These are phyloP conservation scores for Glutinoglossum americanum DNA, from an alignment of 495 filamentous ascomycete species.

Conservation along the genomic window DNA sequence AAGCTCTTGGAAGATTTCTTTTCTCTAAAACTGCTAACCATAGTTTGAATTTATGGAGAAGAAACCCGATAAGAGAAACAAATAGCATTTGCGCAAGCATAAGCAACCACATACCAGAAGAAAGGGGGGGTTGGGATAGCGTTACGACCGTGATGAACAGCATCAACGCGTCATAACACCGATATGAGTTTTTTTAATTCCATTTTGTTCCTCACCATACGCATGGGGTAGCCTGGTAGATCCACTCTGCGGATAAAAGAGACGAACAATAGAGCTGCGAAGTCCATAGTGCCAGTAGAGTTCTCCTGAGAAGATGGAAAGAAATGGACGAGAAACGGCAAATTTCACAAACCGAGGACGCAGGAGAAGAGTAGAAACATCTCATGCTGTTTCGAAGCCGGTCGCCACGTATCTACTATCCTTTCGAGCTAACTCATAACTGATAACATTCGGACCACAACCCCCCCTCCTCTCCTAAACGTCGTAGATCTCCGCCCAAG, in stretches of 20 bases:
- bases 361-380: background rate
- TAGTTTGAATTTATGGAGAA: conserved; percentile 1
- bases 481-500: background rate
- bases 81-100: background rate
- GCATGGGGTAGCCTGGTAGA: background rate
- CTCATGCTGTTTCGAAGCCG: background rate
- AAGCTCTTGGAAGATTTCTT: conserved; percentile 1
- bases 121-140: background rate
- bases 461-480: background rate
- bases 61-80: conserved; percentile 1
- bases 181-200: background rate
- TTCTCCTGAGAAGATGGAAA: background rate
- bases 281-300: background rate
- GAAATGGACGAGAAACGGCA: background rate
- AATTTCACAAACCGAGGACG: background rate
- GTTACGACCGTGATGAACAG: background rate
- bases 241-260: conserved; percentile 1
- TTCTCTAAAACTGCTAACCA: conserved; percentile 2
- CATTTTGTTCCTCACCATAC: background rate
- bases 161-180: background rate
- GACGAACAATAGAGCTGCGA: background rate
- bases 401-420: background rate
- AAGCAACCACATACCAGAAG: background rate
- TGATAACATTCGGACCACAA: background rate
- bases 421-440: background rate